Evolutionary conservation across 108 stramenopile species (phyloP), one percentile per base, ranked within the genome.

Genomic region (Fragilaria crotonensis): DNA sequence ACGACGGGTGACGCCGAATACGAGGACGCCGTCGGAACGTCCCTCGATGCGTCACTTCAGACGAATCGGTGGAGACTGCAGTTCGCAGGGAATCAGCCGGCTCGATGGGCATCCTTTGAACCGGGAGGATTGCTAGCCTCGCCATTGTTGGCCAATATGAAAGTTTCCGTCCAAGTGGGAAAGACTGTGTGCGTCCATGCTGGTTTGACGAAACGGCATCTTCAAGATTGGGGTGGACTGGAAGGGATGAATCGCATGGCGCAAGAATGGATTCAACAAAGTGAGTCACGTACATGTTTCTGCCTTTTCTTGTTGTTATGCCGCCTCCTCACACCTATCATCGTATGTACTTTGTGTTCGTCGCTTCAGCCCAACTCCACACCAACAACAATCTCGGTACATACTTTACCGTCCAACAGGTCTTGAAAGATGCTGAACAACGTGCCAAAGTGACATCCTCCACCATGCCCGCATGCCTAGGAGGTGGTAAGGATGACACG

Each of bases 171-270:
- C 44, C 54, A 77, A 9, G 66, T 90, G 23, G 89, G 89, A 19
- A 48, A 78, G 30, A 86, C 83, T 0, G 83, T 87, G 4, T 81
- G 79, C 48, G 89, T 90, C 18, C 89, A 90, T 63, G 89, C 78
- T 5, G 89, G 89, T 20, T 71, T 90, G 47, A 76, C 70, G 21
- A 56, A 62, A 30, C 53, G 78, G 25, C 89, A 90, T 70, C 51
- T 90, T 14, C 4, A 59, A 14, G 30, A 71, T 7, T 62, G 72
- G 49, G 77, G 73, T 17, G 85, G 85, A 0, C 66, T 87, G 3
- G 60, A 54, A 9, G 62, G 72, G 47, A 78, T 87, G 76, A 90
- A 90, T 64, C 30, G 59, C 18, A 36, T 52, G 14, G 79, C 77
- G 0, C 60, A 75, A 45, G 68, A 78, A 25, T 83, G 85, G 85